Evolutionary conservation across 2,329 filamentous ascomycete species (phyloP), one percentile per base, ranked within the genome.

Genomic region (Lachnellula hyalina): DNA sequence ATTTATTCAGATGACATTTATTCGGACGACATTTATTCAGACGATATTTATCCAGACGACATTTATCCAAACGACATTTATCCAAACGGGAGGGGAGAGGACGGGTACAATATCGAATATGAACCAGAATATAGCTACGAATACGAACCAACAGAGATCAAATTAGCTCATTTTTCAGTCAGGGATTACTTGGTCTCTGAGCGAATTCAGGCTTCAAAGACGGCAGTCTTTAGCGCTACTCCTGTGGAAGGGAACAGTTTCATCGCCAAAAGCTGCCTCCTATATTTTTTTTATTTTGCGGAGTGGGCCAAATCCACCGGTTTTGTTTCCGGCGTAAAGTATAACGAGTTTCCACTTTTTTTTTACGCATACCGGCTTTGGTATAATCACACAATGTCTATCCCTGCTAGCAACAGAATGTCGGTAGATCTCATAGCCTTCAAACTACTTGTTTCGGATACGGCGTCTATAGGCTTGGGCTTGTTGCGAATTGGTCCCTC

Each of bases 161-260:
- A 34, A 41, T 54, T 70, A 4, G 64, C 66, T 7, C 67, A 71
- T 60, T 66, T 64, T 17, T 68, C 65, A 14, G 63, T 68, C 23
- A 67, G 65, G 52, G 64, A 69, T 28, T 70, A 67, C 49, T 55
- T 69, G 6, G 47, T 48, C 9, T 69, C 67, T 45, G 17, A 53
- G 19, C 57, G 55, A 28, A 21, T 65, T 19, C 7, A 23, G n/a
- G 15, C 9, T 25, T 7, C 4, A 23, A 21, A 21, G 19, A 12
- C 9, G 5, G 21, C 11, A 12, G 2, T 5, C 1, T 44, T 44
- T 12, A 23, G 41, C 19, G 41, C 12, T 12, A 44, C 41, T 4
- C 7, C 41, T 12, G 21, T n/a, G 4, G 12, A n/a, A 11, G 41
- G 7, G 7, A 7, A 44, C n/a, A 23, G 12, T 12, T 25, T 44